These are phyloP conservation scores for Amoeboaphelidium protococcarum DNA, from an alignment of 371 early-diverging fungal species.

Conservation along the genomic window DNA sequence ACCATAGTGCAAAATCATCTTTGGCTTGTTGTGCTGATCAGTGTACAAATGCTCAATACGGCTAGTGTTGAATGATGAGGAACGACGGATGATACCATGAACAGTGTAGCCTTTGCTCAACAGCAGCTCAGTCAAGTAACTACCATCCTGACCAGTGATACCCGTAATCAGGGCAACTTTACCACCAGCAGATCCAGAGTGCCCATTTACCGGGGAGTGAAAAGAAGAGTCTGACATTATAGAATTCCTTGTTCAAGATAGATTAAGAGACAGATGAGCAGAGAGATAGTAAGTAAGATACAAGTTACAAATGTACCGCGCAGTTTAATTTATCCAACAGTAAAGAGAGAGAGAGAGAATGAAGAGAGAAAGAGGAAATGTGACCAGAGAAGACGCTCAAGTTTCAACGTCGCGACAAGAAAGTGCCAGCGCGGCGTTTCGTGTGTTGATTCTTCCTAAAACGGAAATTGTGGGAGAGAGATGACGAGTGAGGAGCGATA, in stretches of 20 bases:
- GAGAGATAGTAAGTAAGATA: too few species aligned
- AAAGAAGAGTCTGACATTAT: not conserved
- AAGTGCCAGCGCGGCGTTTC: too few species aligned
- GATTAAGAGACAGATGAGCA: too few species aligned
- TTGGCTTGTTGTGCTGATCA: slow-evolving; percentile 34
- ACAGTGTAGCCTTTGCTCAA: slow-evolving; percentile 27
- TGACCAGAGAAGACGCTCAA: too few species aligned
- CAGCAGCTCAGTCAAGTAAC: slow-evolving; percentile 44
- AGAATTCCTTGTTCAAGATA: not conserved
- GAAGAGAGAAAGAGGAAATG: too few species aligned
- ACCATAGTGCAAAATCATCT: slow-evolving; percentile 55
- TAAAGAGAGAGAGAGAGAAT: too few species aligned
- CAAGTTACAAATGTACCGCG: too few species aligned
- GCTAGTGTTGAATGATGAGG: slow-evolving; percentile 58
- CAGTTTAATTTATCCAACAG: too few species aligned
- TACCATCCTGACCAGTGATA: slow-evolving; percentile 66
- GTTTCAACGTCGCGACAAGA: too few species aligned
- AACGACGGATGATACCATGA: slow-evolving; percentile 55
- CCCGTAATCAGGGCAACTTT: slow-evolving; percentile 36
- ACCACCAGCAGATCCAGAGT: slow-evolving; percentile 7
- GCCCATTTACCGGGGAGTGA: not conserved
- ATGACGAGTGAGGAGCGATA: too few species aligned
- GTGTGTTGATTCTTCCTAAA: too few species aligned
- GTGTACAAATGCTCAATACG: slow-evolving; percentile 52
- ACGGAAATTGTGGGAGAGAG: too few species aligned